Conservation (phyloP, 179 eudicot genomes). For the Silene vulgaris region DNA sequence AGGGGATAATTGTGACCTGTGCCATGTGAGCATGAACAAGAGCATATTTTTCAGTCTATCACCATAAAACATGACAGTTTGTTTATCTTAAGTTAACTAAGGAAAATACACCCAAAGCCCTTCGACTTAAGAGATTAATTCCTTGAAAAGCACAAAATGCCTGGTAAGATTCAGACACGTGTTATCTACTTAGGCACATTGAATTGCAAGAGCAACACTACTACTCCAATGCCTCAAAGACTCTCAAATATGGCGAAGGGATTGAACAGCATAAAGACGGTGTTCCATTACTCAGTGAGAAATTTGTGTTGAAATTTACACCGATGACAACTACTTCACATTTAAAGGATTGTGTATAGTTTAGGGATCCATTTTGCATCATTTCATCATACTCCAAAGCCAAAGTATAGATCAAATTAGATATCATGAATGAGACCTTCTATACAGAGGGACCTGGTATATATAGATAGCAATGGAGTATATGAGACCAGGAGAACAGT, state of each 20-base stretch:
- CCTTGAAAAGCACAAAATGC: neutral
- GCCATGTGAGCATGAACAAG: too few relatives aligned
- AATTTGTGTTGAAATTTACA: neutral
- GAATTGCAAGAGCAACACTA: neutral
- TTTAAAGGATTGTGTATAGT: neutral
- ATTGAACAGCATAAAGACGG: neutral
- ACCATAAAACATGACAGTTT: too few relatives aligned
- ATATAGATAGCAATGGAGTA: neutral
- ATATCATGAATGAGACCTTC: neutral
- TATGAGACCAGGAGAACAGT: neutral
- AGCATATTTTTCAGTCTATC: too few relatives aligned
- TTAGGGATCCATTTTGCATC: neutral
- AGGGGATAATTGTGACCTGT: too few relatives aligned
- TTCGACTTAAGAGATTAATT: too few relatives aligned
- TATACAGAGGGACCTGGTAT: neutral
- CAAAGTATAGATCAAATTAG: neutral
- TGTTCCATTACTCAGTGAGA: neutral
- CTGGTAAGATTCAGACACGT: neutral
- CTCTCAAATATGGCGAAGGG: neutral
- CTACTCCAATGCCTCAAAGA: neutral
- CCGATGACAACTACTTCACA: neutral
- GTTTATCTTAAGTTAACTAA: too few relatives aligned
- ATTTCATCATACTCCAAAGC: neutral
- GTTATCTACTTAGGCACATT: conserved; percentile 5
- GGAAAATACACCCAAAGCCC: neutral